These are phyloP conservation scores for Tulasnella sp. DNA, from an alignment of 768 basidiomycete genomes.

Conservation along the genomic window DNA sequence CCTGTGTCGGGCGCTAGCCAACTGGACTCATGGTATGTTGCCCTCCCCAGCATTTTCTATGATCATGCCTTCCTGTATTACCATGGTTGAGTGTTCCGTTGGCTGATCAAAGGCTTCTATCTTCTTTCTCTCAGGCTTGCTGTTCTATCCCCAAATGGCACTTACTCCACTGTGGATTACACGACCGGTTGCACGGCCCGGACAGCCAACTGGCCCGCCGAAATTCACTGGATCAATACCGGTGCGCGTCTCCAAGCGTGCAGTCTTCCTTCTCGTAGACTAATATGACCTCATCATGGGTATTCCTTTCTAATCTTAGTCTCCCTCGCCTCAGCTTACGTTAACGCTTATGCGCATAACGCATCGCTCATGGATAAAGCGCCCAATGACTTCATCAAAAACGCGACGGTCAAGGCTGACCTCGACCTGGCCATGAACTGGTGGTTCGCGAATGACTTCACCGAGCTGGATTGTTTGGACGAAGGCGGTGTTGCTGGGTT, in stretches of 20 bases:
- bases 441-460: conserved; percentile 17
- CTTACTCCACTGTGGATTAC: conserved; percentile 41
- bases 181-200: conserved; percentile 49
- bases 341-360: background rate
- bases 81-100: too few species aligned
- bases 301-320: background rate
- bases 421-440: conserved; percentile 12
- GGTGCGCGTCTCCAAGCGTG: background rate
- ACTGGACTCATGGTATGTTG: conserved; percentile 1
- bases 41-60: background rate
- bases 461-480: conserved; percentile 13
- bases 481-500: conserved; percentile 4
- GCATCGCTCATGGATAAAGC: background rate
- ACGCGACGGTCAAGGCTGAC: too few species aligned
- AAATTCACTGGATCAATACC: conserved; percentile 23
- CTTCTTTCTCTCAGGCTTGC: conserved; percentile 9
- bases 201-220: conserved; percentile 60
- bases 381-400: conserved; percentile 4
- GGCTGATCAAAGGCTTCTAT: too few species aligned
- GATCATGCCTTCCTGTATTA: too few species aligned
- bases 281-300: background rate
- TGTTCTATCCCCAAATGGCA: conserved; percentile 18
- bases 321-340: conserved; percentile 14
- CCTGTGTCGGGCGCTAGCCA: background rate
- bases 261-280: background rate